Evolutionary conservation across 805 yeast species (phyloP).

Genomic region (Hanseniaspora meyeri): DNA sequence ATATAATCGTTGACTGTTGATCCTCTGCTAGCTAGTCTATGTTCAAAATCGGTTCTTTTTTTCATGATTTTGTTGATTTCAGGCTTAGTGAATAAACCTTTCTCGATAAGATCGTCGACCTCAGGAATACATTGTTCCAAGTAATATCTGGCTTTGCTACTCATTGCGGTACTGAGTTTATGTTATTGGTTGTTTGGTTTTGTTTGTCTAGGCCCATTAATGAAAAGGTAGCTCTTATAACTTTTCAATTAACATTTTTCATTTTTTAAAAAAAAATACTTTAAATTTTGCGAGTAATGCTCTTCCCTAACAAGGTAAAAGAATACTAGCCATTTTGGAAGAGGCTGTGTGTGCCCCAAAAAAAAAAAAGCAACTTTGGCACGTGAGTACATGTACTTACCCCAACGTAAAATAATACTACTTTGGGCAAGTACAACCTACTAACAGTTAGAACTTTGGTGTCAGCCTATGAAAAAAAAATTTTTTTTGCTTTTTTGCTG

Average conservation of each 20-base stretch:
- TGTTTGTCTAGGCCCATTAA: not conserved
- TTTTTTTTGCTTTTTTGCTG: not conserved
- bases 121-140: conserved; percentile 76
- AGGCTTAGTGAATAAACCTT: conserved; percentile 67
- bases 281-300: too few species aligned
- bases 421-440: too few species aligned
- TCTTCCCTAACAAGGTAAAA: not conserved
- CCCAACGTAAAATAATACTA: not conserved
- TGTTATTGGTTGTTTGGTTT: not conserved
- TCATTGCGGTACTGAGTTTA: not conserved
- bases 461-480: not conserved
- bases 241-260: too few species aligned
- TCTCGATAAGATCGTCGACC: conserved; percentile 69
- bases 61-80: conserved; percentile 81
- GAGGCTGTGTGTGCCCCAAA: not conserved
- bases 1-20: conserved; percentile 65
- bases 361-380: conserved; percentile 9
- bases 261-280: too few species aligned
- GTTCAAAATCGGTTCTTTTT: conserved; percentile 91
- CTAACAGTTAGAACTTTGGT: not conserved
- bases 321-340: not conserved
- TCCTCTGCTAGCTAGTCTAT: conserved; percentile 73
- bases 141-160: conserved; percentile 43
- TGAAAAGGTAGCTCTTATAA: too few species aligned
- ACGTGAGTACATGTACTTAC: not conserved